Base-by-base conservation (phyloP, 1,139 yeast species). In the Suhomyces maxii region DNA sequence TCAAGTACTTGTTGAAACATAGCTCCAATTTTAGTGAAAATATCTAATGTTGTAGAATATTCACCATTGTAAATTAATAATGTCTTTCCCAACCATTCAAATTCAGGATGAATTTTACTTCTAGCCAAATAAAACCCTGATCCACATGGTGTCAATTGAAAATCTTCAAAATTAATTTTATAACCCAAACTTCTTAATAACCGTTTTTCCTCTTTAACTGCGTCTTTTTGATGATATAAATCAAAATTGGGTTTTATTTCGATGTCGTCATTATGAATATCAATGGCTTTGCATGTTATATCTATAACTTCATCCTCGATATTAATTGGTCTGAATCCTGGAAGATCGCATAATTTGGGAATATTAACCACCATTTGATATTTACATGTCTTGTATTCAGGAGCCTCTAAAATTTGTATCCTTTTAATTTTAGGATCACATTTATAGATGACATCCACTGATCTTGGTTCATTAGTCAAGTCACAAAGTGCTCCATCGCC, bases 401-500 rank as follows among this genome's bases (percentile, higher is more conserved):
- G 71, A 0, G 85, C 77, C 49, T 76, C 74, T 8, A 64, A 34
- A 9, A 72, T 64, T 13, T 0, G 71, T 61, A 11, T 55, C 4
- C 34, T 25, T 7, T 3, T 12, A 8, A 53, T 51, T 2, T 63
- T 56, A 0, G 78, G 73, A 52, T 83, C 84, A 64, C 98, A 91
- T 33, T 76, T 71, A 59, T 85, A 89, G 42, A 80, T 80, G 3
- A 91, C 67, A 45, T 85, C 88, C 1, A 83, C 71, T 1, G 76
- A 65, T 49, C 97, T 74, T 5, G 84, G 84, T 36, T 70, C 66
- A 0, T 78, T 77, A 0, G 95, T 88, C 41, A 86, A 59, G 58
- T 88, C 96, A 67, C 98, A 91, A 1, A 75, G 55, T 5, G 82
- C 80, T 1, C 98, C 98, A 48, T 74, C 68, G 1, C 65, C 69